Evolutionary conservation across 345 rosid genomes (phyloP), one percentile per base, ranked within the genome.

Genomic region (Nephelium lappaceum): DNA sequence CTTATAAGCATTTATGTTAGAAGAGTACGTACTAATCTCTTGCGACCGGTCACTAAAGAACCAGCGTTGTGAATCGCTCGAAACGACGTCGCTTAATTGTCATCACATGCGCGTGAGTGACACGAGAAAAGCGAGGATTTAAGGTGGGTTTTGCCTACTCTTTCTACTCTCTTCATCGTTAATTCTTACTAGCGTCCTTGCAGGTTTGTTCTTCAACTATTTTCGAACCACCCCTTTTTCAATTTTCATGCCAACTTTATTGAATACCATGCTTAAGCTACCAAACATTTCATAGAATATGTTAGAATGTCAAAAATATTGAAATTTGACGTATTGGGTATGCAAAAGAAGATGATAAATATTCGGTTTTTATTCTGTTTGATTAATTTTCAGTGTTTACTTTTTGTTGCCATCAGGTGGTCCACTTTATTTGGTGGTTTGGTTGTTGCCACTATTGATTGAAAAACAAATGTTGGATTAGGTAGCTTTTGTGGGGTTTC

Each of bases 121-220:
- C 16, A 2, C 10, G 15, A 9, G 9, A 3, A 11, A 25, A 27
- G 58, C 62, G 62, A 45, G 31, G 41, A 49, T 71, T 71, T 71
- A 51, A 38, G 75, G 25, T 71, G 64, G 64, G 74, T 71, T 71
- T 43, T 24, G 60, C 25, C 18, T 62, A 5, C 27, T 45, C 4
- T 45, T 19, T 55, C 23, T 55, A 11, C 21, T 18, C 8, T 55
- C 60, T 4, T 15, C 19, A 67, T 11, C 12, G 51, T 7, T 7
- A 11, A 7, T 45, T 60, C 19, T 4, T 8, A 11, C 24, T 24
- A 10, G 41, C 68, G 3, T 12, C 69, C 18, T 24, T 41, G 12
- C 67, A 15, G 57, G 76, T 43, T 74, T 64, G 18, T 74, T 74
- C 21, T 73, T 41, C 41, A 18, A 19, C 18, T 23, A 69, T 69